A percentile compares a stretch with the other conserved stretches of the same genome.
phyloP scores from a whole-genome alignment of 2,329 filamentous ascomycete species.

The Calonectria montana region DNA sequence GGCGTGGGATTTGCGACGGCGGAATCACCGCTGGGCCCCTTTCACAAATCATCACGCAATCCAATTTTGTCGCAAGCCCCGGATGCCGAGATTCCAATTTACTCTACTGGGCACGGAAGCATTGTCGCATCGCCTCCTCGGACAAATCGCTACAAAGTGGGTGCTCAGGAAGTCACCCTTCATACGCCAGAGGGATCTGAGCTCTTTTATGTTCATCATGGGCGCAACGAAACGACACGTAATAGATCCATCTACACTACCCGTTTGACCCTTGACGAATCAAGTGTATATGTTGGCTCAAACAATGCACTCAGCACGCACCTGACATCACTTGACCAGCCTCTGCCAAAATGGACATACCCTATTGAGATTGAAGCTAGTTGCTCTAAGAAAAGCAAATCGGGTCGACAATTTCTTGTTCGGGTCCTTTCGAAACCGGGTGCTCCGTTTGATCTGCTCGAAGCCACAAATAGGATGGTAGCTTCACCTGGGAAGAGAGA shows the following conservation, averaged over 20 bases:
- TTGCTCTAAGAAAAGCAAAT: conserved; percentile 15
- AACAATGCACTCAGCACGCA: conserved; percentile 45
- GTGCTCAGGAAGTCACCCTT: conserved; percentile 48
- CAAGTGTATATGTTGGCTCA: conserved; percentile 38
- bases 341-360: conserved; percentile 44
- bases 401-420: not conserved
- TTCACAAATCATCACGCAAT: conserved; percentile 46
- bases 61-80: conserved; percentile 47
- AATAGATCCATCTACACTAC: conserved; percentile 48
- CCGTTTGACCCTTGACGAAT: conserved; percentile 43
- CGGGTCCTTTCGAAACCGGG: conserved; percentile 22
- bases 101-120: conserved; percentile 50
- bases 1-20: conserved; percentile 50
- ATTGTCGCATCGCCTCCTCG: conserved; percentile 47
- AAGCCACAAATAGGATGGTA: conserved; percentile 30
- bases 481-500: conserved; percentile 1
- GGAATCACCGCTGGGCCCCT: conserved; percentile 47
- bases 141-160: conserved; percentile 27
- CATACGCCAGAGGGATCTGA: conserved; percentile 44
- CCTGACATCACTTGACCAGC: conserved; percentile 46
- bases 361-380: conserved; percentile 38
- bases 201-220: conserved; percentile 51
- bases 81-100: conserved; percentile 43
- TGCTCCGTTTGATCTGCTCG: conserved; percentile 29
- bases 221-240: conserved; percentile 43